These are phyloP conservation scores for Toxicodendron radicans DNA, from an alignment of 345 rosid species.

Conservation along the genomic window DNA sequence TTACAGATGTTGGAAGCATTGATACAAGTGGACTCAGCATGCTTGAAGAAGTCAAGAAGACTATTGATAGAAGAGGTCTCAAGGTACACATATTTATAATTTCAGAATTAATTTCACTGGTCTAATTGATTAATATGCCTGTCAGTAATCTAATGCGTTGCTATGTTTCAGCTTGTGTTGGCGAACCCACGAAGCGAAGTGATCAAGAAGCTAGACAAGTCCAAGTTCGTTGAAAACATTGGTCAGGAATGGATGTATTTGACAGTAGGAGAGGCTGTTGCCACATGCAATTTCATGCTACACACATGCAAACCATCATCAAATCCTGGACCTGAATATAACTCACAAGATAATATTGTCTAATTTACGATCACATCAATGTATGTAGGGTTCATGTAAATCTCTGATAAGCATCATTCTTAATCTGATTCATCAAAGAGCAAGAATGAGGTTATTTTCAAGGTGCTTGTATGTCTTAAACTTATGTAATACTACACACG, in stretches of 20 bases:
- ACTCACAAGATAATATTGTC: constrained; percentile 24
- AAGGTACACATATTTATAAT: constrained; percentile 44
- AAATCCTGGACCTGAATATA: constrained; percentile 9
- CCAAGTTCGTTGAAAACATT: constrained; percentile 48
- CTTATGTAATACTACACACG: not conserved
- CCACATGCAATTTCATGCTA: constrained; percentile 48
- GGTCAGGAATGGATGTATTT: constrained; percentile 60
- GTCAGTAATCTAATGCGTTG: not conserved
- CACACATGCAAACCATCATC: constrained; percentile 17
- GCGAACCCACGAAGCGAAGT: constrained; percentile 75
- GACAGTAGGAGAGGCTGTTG: constrained; percentile 55
- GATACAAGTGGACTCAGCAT: constrained; percentile 94
- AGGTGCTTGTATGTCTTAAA: not conserved
- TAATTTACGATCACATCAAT: not conserved
- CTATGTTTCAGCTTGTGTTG: constrained; percentile 42
- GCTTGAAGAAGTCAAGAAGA: constrained; percentile 81
- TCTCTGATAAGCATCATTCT: not conserved
- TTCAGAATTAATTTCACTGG: not conserved
- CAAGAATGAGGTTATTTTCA: not conserved
- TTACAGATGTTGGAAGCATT: constrained; percentile 76
- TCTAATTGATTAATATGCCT: not conserved
- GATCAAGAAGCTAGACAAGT: constrained; percentile 62
- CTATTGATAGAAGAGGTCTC: constrained; percentile 49
- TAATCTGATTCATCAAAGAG: constrained; percentile 2
- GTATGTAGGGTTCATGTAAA: no score